phyloP scores from a whole-genome alignment of 1,284 basidiomycete species.

The Puccinia coronata region DNA sequence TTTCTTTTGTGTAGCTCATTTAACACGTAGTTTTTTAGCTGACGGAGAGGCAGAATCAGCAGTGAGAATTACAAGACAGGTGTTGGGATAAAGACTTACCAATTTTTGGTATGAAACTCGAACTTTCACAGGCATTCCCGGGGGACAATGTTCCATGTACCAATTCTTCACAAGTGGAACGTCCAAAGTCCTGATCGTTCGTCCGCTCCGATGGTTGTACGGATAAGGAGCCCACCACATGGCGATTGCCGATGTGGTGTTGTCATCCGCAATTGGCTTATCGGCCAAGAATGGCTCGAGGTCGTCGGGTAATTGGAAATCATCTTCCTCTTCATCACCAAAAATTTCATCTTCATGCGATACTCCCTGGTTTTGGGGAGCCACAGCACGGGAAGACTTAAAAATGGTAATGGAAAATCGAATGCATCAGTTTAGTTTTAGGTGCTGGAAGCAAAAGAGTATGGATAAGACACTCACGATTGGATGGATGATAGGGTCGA shows the following conservation, averaged over 20 bases:
- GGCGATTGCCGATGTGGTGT: slow-evolving; percentile 94
- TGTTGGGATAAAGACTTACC: slow-evolving; percentile 53
- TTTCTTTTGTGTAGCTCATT: slow-evolving; percentile 86
- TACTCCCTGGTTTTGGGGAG: slow-evolving; percentile 77
- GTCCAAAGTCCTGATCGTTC: slow-evolving; percentile 91
- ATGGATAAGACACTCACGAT: slow-evolving; percentile 63
- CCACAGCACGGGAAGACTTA: slow-evolving; percentile 81
- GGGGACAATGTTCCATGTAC: slow-evolving; percentile 93
- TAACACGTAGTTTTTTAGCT: slow-evolving; percentile 88
- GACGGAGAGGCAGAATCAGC: slow-evolving; percentile 6
- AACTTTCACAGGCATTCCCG: slow-evolving; percentile 93
- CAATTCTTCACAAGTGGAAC: slow-evolving; percentile 94
- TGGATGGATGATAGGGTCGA: slow-evolving; percentile 82
- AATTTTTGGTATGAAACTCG: slow-evolving; percentile 99
- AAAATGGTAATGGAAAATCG: slow-evolving; percentile 49
- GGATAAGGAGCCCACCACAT: slow-evolving; percentile 99
- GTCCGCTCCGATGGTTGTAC: slow-evolving; percentile 87
- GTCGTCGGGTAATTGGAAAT: slow-evolving; percentile 81
- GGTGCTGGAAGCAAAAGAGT: slow-evolving; percentile 54
- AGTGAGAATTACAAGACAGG: neutral
- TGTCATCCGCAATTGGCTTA: slow-evolving; percentile 74
- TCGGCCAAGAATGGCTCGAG: slow-evolving; percentile 81
- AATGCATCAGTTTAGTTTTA: slow-evolving; percentile 5
- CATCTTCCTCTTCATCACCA: slow-evolving; percentile 75
- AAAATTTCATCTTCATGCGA: slow-evolving; percentile 91